A percentile compares a stretch with the other conserved stretches of the same genome.
phyloP scores from a whole-genome alignment of 345 rosid genomes.

The Rhizophora mangle region DNA sequence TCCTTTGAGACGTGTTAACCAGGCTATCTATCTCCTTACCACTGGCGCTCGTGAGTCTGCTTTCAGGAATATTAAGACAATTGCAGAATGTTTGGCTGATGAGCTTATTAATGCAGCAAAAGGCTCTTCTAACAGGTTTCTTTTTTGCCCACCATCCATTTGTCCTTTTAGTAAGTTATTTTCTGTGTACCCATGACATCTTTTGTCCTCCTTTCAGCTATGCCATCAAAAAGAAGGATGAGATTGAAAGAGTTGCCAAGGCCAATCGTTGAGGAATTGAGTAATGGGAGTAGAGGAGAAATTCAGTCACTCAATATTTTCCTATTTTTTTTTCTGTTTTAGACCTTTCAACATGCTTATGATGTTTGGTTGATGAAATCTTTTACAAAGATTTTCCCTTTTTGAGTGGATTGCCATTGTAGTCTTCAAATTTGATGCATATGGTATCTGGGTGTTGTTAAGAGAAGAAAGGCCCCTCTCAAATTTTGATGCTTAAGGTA shows the following conservation, averaged over 20 bases:
- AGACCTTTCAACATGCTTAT: not conserved
- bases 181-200: not conserved
- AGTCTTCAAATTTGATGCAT: not conserved
- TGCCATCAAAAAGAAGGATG: constrained; percentile 97
- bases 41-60: constrained; percentile 98
- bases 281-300: constrained; percentile 1
- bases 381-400: not conserved
- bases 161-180: not conserved
- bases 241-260: constrained; percentile 96
- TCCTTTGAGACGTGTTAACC: constrained; percentile 87
- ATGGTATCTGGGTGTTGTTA: too few species aligned
- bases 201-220: constrained; percentile 33
- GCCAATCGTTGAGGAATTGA: constrained; percentile 68
- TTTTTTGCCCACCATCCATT: not conserved
- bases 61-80: constrained; percentile 84
- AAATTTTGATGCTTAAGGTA: too few species aligned
- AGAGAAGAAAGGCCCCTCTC: too few species aligned
- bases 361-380: not conserved
- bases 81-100: constrained; percentile 95
- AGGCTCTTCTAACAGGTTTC: constrained; percentile 93
- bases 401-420: not conserved
- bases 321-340: not conserved
- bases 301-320: not conserved
- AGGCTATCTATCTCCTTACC: constrained; percentile 75
- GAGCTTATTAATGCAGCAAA: constrained; percentile 97